Conservation (phyloP, 441 rosid genomes). For the Populus hybrid region DNA sequence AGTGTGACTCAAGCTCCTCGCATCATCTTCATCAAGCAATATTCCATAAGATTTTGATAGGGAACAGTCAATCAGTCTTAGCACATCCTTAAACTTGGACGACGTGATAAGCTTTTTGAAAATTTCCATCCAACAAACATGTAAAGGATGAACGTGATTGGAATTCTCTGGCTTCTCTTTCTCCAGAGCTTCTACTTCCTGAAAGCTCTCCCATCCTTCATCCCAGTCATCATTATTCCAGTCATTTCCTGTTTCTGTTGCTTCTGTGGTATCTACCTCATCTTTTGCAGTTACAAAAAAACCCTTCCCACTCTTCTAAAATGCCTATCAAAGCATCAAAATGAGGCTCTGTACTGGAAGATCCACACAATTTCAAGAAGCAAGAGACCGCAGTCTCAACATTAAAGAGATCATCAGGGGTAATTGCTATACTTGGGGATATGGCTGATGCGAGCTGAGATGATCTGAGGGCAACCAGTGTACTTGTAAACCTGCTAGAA, state of each 20-base stretch:
- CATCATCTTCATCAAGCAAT: slow-evolving; percentile 59
- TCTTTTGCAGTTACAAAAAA: slow-evolving; percentile 48
- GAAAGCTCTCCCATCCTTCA: slow-evolving; percentile 99
- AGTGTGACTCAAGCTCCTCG: slow-evolving; percentile 42
- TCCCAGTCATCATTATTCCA: slow-evolving; percentile 91
- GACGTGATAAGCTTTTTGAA: slow-evolving; percentile 42
- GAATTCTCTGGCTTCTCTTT: slow-evolving; percentile 38
- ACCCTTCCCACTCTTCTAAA: slow-evolving; percentile 93
- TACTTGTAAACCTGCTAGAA: slow-evolving; percentile 68
- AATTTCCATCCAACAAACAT: slow-evolving; percentile 70
- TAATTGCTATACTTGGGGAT: slow-evolving; percentile 59
- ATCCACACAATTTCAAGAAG: slow-evolving; percentile 64
- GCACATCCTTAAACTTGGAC: slow-evolving; percentile 38
- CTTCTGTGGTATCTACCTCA: slow-evolving; percentile 42
- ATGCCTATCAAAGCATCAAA: slow-evolving; percentile 57
- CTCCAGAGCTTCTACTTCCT: slow-evolving; percentile 59
- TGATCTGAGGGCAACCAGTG: slow-evolving; percentile 88
- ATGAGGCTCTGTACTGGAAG: slow-evolving; percentile 48
- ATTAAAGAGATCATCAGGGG: slow-evolving; percentile 60
- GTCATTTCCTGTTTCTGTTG: slow-evolving; percentile 43
- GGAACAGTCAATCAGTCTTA: slow-evolving; percentile 62
- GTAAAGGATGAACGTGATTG: slow-evolving; percentile 62
- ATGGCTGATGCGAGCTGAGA: slow-evolving; percentile 70
- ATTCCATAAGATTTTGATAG: slow-evolving; percentile 44
- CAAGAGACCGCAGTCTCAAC: slow-evolving; percentile 60